These are phyloP conservation scores for Phialemoniopsis sp. DNA, from an alignment of 2,329 filamentous ascomycete species.

Conservation along the genomic window DNA sequence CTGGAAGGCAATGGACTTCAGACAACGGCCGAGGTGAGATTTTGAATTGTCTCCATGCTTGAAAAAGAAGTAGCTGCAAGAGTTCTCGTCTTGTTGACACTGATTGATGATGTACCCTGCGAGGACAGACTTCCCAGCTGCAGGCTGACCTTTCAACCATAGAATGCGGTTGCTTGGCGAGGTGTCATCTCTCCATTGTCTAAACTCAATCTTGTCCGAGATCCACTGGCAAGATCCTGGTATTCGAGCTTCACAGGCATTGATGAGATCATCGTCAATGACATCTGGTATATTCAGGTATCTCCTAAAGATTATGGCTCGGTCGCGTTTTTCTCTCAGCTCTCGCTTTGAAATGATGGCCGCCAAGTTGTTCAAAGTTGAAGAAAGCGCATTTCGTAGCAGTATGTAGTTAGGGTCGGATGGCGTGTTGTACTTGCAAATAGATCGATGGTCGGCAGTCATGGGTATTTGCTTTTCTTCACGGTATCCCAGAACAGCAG, in stretches of 20 bases:
- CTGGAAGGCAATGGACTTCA: constrained; percentile 25
- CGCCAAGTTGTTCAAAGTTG: too few relatives aligned
- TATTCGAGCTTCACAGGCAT: constrained; percentile 8
- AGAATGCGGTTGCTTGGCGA: constrained; percentile 6
- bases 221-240: constrained; percentile 18
- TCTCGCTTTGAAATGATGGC: not conserved
- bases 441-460: constrained; percentile 26
- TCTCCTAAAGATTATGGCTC: constrained; percentile 7
- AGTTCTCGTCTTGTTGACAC: constrained; percentile 7
- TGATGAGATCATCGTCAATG: constrained; percentile 12
- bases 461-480: constrained; percentile 16
- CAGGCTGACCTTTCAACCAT: constrained; percentile 26
- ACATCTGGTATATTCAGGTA: constrained; percentile 7
- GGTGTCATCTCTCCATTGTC: constrained; percentile 9
- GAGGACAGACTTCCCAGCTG: constrained; percentile 24
- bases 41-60: constrained; percentile 19
- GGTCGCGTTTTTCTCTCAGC: not conserved
- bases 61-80: constrained; percentile 28
- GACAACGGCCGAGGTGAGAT: constrained; percentile 14
- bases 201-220: constrained; percentile 2
- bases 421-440: constrained; percentile 26
- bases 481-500: constrained; percentile 16
- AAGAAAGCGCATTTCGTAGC: constrained; percentile 21
- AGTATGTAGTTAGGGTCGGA: constrained; percentile 24
- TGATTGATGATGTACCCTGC: constrained; percentile 18